Conservation (phyloP, 169 alveolate genomes). For the Cryptosporidium sp. region DNA sequence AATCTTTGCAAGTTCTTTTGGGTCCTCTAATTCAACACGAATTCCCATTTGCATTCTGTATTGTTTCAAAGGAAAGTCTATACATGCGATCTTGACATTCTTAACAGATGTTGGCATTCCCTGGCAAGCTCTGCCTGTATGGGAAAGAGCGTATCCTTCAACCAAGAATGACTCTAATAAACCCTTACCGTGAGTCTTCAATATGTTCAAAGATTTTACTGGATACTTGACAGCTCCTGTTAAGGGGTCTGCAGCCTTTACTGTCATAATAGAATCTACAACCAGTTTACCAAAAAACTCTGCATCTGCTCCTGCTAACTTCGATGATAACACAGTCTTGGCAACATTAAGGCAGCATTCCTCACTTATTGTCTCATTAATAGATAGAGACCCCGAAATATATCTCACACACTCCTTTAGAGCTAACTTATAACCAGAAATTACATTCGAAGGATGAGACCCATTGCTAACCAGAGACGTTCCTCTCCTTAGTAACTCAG, state of each 20-base stretch:
- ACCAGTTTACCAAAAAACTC: slow-evolving; percentile 94
- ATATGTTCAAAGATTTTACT: slow-evolving; percentile 92
- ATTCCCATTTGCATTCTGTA: slow-evolving; percentile 96
- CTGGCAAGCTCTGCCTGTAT: slow-evolving; percentile 94
- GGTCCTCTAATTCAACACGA: slow-evolving; percentile 94
- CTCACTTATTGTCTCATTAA: slow-evolving; percentile 86
- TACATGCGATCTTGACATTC: slow-evolving; percentile 96
- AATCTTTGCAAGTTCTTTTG: slow-evolving; percentile 95
- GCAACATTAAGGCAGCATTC: slow-evolving; percentile 93
- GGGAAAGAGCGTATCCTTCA: slow-evolving; percentile 92
- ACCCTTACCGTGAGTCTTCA: slow-evolving; percentile 96
- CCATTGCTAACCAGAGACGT: slow-evolving; percentile 95
- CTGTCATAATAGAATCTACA: slow-evolving; percentile 93
- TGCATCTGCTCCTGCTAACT: slow-evolving; percentile 93
- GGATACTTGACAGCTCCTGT: slow-evolving; percentile 94
- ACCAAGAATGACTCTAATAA: slow-evolving; percentile 90
- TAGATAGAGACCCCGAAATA: slow-evolving; percentile 91
- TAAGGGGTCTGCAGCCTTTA: slow-evolving; percentile 82
- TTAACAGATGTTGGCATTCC: slow-evolving; percentile 94
- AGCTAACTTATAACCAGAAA: slow-evolving; percentile 95
- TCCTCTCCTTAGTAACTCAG: slow-evolving; percentile 97
- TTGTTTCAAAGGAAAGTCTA: slow-evolving; percentile 97
- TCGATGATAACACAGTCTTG: slow-evolving; percentile 94
- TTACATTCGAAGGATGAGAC: slow-evolving; percentile 98
- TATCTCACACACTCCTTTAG: slow-evolving; percentile 94